Base-by-base conservation (phyloP, 1,284 basidiomycete genomes). In the Vanrija pseudolonga region DNA sequence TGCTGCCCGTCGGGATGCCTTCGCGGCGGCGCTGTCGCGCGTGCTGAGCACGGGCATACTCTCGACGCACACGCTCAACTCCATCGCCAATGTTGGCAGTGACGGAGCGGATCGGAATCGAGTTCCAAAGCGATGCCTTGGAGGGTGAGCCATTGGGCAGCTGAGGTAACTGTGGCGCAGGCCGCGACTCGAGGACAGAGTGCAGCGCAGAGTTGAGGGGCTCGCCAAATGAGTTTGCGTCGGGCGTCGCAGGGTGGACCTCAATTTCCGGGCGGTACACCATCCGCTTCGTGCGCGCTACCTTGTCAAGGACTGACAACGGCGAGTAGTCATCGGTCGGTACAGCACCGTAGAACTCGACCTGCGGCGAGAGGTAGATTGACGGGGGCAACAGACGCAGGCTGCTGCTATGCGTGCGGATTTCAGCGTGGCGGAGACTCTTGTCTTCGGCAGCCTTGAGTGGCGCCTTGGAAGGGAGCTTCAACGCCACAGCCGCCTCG, bases 301-400 rank as follows among this genome's bases (percentile, higher is more conserved):
- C 84, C 48, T 89, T 77, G 48, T 84, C 82, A 50, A 84, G 80
- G 1, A 83, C 80, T 0, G 87, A 83, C 32, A 90, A 80, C 11
- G 89, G 83, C 0, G 86, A 84, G 61, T 88, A 87, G 60, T 89
- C 89, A 67, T 91, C 89, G 59, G 87, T 86, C 1, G 84, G 82
- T 12, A 63, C 60, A 0, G 90, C 80, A 2, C 83, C 80, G 63
- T 84, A 82, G 78, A 92, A 93, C 9, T 84, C 79, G 71, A 91
- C 87, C 59, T 92, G 89, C 61, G 88, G 87, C 0, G 85, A 84
- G 14, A 89, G 82, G 69, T 92, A 92, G 39, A 94, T 80, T 0
- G 87, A 80, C 0, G 84, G 80, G 1, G 89, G 86, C 1, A 89
- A 79, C 22, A 89, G 77, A 3, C 74, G 78, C 0, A 80, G 77